phyloP scores from a whole-genome alignment of 2,329 filamentous ascomycete species.

The Paecilomyces variotii region DNA sequence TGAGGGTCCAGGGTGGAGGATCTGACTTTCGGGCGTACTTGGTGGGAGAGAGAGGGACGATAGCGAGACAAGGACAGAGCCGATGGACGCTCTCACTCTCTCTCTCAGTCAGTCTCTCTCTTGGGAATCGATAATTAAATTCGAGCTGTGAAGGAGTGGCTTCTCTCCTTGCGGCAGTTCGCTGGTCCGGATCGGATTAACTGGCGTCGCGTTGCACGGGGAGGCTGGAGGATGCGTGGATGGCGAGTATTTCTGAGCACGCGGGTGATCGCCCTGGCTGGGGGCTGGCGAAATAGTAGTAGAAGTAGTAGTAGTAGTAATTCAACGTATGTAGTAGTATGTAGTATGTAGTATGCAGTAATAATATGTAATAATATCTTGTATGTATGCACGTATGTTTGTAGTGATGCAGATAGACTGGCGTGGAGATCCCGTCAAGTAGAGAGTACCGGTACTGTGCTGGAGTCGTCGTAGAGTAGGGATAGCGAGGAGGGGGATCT shows the following conservation, averaged over 20 bases:
- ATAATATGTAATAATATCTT: too few species aligned
- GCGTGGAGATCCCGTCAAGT: too few species aligned
- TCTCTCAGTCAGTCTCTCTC: background rate
- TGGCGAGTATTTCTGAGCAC: slow-evolving; percentile 21
- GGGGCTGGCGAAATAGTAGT: too few species aligned
- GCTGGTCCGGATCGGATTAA: slow-evolving; percentile 33
- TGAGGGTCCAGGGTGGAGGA: background rate
- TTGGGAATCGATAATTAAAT: background rate
- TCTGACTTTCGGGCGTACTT: background rate
- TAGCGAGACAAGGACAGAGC: slow-evolving; percentile 2
- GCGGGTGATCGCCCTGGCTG: too few species aligned
- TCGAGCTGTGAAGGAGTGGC: background rate
- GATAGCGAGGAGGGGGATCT: background rate
- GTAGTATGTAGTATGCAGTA: too few species aligned
- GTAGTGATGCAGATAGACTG: too few species aligned
- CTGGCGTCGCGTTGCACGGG: slow-evolving; percentile 15
- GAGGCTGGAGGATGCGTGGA: slow-evolving; percentile 26
- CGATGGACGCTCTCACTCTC: background rate
- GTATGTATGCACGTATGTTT: too few species aligned
- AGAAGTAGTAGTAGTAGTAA: too few species aligned
- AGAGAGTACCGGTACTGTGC: too few species aligned
- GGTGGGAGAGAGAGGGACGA: background rate
- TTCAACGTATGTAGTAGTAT: too few species aligned
- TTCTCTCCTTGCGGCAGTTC: slow-evolving; percentile 15
- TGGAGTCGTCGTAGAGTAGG: too few species aligned